These are phyloP conservation scores for Hortiboletus campestris DNA, from an alignment of 768 basidiomycete genomes.

Conservation along the genomic window DNA sequence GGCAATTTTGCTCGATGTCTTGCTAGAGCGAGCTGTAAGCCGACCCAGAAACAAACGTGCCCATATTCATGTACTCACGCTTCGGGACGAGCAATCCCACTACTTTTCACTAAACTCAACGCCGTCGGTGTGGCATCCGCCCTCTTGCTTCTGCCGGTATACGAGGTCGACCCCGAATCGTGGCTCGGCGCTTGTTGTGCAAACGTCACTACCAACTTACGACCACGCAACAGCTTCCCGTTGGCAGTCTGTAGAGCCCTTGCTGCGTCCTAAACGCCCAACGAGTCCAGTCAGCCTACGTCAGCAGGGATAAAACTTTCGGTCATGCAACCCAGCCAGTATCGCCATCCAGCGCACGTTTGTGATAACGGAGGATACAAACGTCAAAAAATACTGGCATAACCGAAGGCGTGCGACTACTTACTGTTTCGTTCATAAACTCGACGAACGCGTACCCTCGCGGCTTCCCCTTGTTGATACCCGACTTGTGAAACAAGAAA, in stretches of 20 bases:
- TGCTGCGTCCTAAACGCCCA: conserved; percentile 69
- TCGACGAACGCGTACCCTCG: conserved; percentile 95
- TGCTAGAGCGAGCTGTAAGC: conserved; percentile 31
- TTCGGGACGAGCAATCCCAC: conserved; percentile 46
- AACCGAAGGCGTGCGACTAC: conserved; percentile 36
- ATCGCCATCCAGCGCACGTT: conserved; percentile 19
- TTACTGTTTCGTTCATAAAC: conserved; percentile 74
- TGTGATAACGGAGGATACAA: conserved; percentile 20
- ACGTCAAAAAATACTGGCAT: conserved; percentile 26
- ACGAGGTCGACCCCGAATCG: conserved; percentile 27
- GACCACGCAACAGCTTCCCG: conserved; percentile 80
- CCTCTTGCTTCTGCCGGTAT: conserved; percentile 39
- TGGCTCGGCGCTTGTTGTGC: conserved; percentile 77
- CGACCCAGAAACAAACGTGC: conserved; percentile 1
- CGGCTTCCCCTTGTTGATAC: conserved; percentile 85
- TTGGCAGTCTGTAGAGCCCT: conserved; percentile 73
- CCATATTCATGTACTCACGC: conserved; percentile 36
- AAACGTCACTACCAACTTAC: conserved; percentile 87
- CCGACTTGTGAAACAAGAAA: conserved; percentile 93
- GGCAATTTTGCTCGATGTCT: conserved; percentile 87
- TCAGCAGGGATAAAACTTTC: conserved; percentile 15
- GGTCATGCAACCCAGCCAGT: conserved; percentile 17
- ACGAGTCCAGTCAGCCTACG: conserved; percentile 20
- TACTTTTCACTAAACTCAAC: conserved; percentile 82
- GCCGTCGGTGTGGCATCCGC: conserved; percentile 77